These are phyloP conservation scores for Penicillium sclerotiorum DNA, from an alignment of 2,329 filamentous ascomycete species.

Conservation along the genomic window DNA sequence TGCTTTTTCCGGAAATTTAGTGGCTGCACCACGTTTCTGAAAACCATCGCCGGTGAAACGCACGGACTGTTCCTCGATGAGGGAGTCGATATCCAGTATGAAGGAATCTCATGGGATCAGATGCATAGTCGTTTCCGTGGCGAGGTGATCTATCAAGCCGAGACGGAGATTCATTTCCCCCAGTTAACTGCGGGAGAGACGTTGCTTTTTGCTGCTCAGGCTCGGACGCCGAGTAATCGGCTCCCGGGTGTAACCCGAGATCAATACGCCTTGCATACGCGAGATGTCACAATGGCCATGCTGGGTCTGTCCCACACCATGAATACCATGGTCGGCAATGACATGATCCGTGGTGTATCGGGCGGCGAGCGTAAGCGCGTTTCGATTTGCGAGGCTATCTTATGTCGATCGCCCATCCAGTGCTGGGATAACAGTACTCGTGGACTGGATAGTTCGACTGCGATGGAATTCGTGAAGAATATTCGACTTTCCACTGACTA, in stretches of 20 bases:
- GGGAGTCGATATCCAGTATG: conserved; percentile 77
- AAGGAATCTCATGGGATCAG: conserved; percentile 63
- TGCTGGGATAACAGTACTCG: conserved; percentile 52
- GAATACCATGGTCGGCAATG: conserved; percentile 51
- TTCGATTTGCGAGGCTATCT: conserved; percentile 57
- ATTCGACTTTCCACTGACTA: conserved; percentile 53
- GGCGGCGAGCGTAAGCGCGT: conserved; percentile 64
- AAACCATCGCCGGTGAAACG: conserved; percentile 80
- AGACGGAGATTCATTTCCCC: conserved; percentile 80
- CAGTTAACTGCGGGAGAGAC: conserved; percentile 76
- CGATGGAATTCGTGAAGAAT: conserved; percentile 57
- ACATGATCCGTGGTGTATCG: conserved; percentile 62
- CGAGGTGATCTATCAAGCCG: conserved; percentile 82
- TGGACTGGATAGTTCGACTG: conserved; percentile 56
- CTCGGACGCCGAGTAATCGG: conserved; percentile 51
- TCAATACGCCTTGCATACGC: conserved; percentile 50
- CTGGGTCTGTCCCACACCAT: conserved; percentile 59
- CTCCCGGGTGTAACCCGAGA: conserved; percentile 45
- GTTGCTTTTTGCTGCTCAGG: conserved; percentile 72
- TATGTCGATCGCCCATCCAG: conserved; percentile 50
- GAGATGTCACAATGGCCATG: conserved; percentile 56
- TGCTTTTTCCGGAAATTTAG: conserved; percentile 16
- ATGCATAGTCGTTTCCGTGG: conserved; percentile 80
- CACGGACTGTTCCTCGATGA: conserved; percentile 76
- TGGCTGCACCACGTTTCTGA: conserved; percentile 78